Evolutionary conservation across 2,329 filamentous ascomycete genomes (phyloP), one percentile per base, ranked within the genome.

Genomic region (Diaporthe australafricana): DNA sequence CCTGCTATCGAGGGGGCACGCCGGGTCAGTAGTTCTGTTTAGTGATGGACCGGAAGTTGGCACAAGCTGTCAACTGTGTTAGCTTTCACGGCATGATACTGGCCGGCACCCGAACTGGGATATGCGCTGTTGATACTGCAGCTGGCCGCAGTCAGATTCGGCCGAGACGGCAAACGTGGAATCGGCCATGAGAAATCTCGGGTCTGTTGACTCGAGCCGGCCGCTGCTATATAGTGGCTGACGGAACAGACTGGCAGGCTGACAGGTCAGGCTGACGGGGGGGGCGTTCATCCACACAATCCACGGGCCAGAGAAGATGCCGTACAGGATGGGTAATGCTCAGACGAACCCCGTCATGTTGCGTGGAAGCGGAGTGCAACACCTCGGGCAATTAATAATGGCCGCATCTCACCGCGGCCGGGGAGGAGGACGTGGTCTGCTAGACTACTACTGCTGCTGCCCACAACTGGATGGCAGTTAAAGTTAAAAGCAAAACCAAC

Each of bases 401-500:
- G 40, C 25, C 27, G 22, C 32, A 35, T 35, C 32, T 22, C 40
- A 38, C 47, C 40, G n/a, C 56, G 27, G 40, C 22, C 38, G 56
- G 38, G 42, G 40, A 62, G 3, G 48, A 53, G 25, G 56, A 62
- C 40, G 56, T 38, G 16, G 42, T 30, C 56, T 30, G 22, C 38
- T 32, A 25, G 38, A 35, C 32, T 35, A 35, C 38, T 12, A 11
- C 14, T 12, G 38, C 9, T 40, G 38, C 35, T 22, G 35, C n/a
- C 22, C 55, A 57, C 55, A 32, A 60, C 35, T 60, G 57, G 57
- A 35, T 25, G 42, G 57, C 57, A 63, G 57, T 63, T 40, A 47
- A 63, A 63, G 57, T 63, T 42, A 48, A 63, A 63, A 63, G 57
- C 42, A 63, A 48, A 63, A 48, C 42, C 57, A 63, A 63, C 42